Conservation (phyloP, 768 basidiomycete genomes). For the Suillus subluteus region DNA sequence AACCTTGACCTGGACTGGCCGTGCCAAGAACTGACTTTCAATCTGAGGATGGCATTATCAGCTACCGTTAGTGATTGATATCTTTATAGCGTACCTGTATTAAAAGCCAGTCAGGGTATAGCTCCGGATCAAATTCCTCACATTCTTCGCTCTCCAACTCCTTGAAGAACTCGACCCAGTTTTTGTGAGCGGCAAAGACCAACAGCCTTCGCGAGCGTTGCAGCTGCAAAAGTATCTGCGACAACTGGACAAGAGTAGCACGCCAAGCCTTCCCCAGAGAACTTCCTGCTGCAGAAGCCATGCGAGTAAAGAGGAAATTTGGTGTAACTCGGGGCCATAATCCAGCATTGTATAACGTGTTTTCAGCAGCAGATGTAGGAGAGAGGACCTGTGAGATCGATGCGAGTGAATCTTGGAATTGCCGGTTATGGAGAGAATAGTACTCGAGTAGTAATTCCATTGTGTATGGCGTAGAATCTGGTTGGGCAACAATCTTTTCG, state of each 20-base stretch:
- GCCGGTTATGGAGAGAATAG: slow-evolving; percentile 15
- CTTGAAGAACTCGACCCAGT: slow-evolving; percentile 34
- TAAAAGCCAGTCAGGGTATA: slow-evolving; percentile 46
- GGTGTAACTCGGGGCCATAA: slow-evolving; percentile 44
- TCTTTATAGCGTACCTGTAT: slow-evolving; percentile 39
- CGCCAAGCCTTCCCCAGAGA: slow-evolving; percentile 33
- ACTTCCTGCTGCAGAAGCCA: slow-evolving; percentile 30
- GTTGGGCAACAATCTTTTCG: background rate
- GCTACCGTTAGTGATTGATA: background rate
- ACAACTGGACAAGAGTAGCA: slow-evolving; percentile 31
- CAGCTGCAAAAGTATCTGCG: slow-evolving; percentile 32
- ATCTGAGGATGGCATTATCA: slow-evolving; percentile 35
- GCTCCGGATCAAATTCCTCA: slow-evolving; percentile 18
- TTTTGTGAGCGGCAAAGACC: slow-evolving; percentile 22
- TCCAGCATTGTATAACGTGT: slow-evolving; percentile 22
- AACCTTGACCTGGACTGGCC: slow-evolving; percentile 45
- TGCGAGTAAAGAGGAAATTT: slow-evolving; percentile 31
- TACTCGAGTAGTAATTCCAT: slow-evolving; percentile 12
- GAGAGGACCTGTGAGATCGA: slow-evolving; percentile 15
- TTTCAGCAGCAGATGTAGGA: slow-evolving; percentile 24
- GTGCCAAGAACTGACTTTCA: slow-evolving; percentile 46
- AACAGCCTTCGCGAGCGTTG: slow-evolving; percentile 44
- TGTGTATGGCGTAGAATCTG: background rate
- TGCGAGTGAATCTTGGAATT: slow-evolving; percentile 3
- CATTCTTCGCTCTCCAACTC: slow-evolving; percentile 32